Base-by-base conservation (phyloP, 345 rosid genomes). In the Hirschfeldia incana region DNA sequence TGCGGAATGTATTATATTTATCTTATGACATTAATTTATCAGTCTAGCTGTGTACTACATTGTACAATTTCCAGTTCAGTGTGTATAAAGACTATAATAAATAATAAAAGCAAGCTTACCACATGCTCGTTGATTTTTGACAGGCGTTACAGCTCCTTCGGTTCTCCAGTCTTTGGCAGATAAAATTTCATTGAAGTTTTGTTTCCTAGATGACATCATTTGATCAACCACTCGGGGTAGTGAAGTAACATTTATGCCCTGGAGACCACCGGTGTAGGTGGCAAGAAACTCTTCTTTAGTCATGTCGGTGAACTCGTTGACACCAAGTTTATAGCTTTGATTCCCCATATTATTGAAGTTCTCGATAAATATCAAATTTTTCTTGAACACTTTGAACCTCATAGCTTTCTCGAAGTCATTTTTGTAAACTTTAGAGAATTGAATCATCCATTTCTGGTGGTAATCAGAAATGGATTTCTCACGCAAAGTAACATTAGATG, bases 301-400 rank as follows among this genome's bases (percentile, higher is more conserved):
- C 63, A 4, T 8, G 4, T 58, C 63, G 13, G n/a, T 26, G 63
- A 58, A 58, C 6, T 58, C n/a, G 1, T 58, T 58, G 2, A 58
- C 32, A 26, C 63, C 63, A 26, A 58, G 63, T 58, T 58, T 58
- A 74, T 78, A 90, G 36, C 88, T n/a, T n/a, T n/a, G n/a, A n/a
- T n/a, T n/a, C n/a, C n/a, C n/a, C n/a, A n/a, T n/a, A n/a, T n/a
- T n/a, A n/a, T n/a, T n/a, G n/a, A n/a, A n/a, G n/a, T n/a, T n/a
- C n/a, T n/a, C n/a, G n/a, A n/a, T n/a, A n/a, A 51, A 84, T 59
- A 82, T 36, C n/a, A 84, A 55, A 58, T 84, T 84, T 32, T 74
- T 69, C 57, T 70, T 70, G 72, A 84, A 84, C 53, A 86, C 69
- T 66, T 58, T 2, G n/a, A 70, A 66, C n/a, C 84, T 83, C 83